Evolutionary conservation across 805 yeast species (phyloP), one percentile per base, ranked within the genome.

Genomic region (Myxozyma neglecta): DNA sequence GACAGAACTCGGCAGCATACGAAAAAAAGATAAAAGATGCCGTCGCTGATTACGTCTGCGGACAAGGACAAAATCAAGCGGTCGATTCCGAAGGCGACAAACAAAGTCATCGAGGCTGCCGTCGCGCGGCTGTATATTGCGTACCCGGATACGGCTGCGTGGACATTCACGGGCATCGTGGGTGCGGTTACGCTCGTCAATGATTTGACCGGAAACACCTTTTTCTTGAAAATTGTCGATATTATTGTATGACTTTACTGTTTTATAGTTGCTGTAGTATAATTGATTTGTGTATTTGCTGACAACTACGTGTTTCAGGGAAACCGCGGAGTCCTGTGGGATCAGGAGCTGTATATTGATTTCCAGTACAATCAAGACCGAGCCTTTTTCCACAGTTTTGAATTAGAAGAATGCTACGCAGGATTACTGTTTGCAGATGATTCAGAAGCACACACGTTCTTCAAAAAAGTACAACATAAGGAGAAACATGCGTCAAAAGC

Each of bases 281-380:
- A 37, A 14, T 18, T 11, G 11, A 6, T 18, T 14, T 47, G 14
- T 46, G 13, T 8, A 5, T 10, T 14, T 37, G 18, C 29, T 24
- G 18, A 11, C n/a, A 37, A 16, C 7, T 20, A 36, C 34, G 11
- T 2, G 6, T 16, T 36, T 2, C 71, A 79, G 43, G 96, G 96
- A 6, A 82, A 85, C 64, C 79, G 88, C 46, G 98, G 98, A 40
- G 96, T 94, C 0, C 67, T 94, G 0, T 94, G 99, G 99, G 99
- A 94, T 74, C 99, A 94, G 74, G 99, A 94, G 74, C 75, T 94
- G 53, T 93, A 89, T 70, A 86, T 90, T 11, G 87, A 89, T 70
- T 91, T 94, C 74, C 86, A 87, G 69, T 94, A 94, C 75, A 84
- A 89, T 71, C 98, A 94, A 74, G 99, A 94, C 74, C 83, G 99